phyloP scores from a whole-genome alignment of 2,329 filamentous ascomycete species.

The Calonectria naviculata region DNA sequence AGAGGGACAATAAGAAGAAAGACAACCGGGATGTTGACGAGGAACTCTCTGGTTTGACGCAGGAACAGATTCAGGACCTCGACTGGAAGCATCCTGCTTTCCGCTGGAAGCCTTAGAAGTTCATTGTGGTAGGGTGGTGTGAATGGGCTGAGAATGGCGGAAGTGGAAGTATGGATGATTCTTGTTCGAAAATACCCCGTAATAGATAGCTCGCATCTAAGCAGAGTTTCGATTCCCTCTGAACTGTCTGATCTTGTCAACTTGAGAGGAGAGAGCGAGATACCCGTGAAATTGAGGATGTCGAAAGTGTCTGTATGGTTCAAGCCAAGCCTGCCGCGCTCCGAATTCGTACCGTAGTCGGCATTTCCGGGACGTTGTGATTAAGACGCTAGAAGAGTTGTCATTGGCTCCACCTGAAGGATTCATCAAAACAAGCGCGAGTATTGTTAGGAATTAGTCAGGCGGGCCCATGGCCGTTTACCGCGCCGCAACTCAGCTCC shows the following conservation, averaged over 20 bases:
- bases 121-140: background rate
- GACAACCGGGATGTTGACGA: conserved; percentile 41
- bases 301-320: no score
- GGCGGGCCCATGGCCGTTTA: background rate
- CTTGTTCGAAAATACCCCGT: background rate
- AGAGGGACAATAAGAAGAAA: conserved; percentile 63
- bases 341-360: no score
- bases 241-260: background rate
- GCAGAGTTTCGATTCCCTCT: background rate
- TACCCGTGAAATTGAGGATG: no score
- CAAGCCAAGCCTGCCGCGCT: no score
- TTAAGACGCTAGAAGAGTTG: no score
- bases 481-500: background rate
- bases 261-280: no score
- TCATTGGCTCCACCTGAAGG: background rate
- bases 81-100: conserved; percentile 76
- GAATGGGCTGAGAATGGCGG: background rate
- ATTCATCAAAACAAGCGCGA: background rate
- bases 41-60: conserved; percentile 64
- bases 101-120: conserved; percentile 58
- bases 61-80: conserved; percentile 66
- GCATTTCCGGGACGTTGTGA: no score
- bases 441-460: background rate
- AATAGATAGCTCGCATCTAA: background rate
- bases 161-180: background rate